These are phyloP conservation scores for Sporothrix brasiliensis DNA, from an alignment of 2,329 filamentous ascomycete species.

Conservation along the genomic window DNA sequence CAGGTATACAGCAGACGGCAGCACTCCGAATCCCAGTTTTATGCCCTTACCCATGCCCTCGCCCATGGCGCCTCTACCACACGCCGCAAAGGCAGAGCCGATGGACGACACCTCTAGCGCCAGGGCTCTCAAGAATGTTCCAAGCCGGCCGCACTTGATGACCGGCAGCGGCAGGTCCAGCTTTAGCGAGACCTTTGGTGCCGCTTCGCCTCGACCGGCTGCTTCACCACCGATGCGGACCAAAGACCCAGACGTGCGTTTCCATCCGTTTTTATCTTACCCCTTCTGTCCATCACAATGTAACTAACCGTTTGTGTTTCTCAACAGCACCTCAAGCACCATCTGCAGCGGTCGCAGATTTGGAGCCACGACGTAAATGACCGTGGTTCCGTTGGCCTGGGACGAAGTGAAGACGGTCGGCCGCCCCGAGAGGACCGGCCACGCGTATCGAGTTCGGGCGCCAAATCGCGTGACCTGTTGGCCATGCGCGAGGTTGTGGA, in stretches of 20 bases:
- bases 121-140: background rate
- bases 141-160: background rate
- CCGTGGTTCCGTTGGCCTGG: background rate
- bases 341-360: constrained; percentile 24
- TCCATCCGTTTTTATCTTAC: background rate
- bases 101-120: background rate
- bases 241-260: constrained; percentile 11
- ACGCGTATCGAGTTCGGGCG: background rate
- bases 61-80: background rate
- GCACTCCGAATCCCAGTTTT: background rate
- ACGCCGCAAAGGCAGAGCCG: background rate
- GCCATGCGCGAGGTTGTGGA: constrained; percentile 31
- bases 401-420: background rate
- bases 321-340: constrained; percentile 27
- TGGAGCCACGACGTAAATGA: background rate
- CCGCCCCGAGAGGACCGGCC: background rate
- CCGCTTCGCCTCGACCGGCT: background rate
- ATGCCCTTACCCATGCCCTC: background rate
- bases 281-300: background rate
- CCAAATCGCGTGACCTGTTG: constrained; percentile 23
- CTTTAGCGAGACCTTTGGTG: background rate
- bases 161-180: background rate
- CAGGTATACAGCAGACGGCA: background rate
- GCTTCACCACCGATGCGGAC: background rate
- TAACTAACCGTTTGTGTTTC: background rate